Percentiles rank a stretch among this genome's conserved stretches.
phyloP scores from a whole-genome alignment of 2,329 filamentous ascomycete species.

The Pseudopithomyces maydicus region DNA sequence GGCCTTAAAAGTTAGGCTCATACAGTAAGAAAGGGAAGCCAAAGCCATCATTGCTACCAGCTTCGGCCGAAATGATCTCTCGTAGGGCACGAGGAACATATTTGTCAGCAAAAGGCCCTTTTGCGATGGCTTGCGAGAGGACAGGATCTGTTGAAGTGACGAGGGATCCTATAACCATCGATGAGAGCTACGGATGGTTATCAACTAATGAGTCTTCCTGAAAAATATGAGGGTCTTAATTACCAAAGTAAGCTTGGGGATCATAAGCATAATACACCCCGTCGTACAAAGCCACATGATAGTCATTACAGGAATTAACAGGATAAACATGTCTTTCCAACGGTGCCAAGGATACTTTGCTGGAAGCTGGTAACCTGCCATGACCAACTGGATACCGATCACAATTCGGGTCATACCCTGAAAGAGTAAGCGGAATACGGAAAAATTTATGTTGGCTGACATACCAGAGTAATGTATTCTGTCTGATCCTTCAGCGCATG shows the following conservation, averaged over 20 bases:
- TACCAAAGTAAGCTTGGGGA: slow-evolving; percentile 37
- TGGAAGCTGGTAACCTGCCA: slow-evolving; percentile 66
- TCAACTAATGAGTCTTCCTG: slow-evolving; percentile 48
- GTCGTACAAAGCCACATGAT: too few relatives aligned
- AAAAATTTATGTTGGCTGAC: background rate
- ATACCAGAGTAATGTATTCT: slow-evolving; percentile 50
- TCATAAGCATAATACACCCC: too few relatives aligned
- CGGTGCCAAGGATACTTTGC: slow-evolving; percentile 58
- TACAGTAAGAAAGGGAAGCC: slow-evolving; percentile 63
- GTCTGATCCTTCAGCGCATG: slow-evolving; percentile 37
- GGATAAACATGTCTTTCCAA: slow-evolving; percentile 61
- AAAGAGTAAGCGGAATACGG: background rate
- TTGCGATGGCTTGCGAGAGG: slow-evolving; percentile 68
- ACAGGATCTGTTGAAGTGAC: slow-evolving; percentile 67
- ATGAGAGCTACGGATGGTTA: slow-evolving; percentile 54
- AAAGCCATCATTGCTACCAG: slow-evolving; percentile 67
- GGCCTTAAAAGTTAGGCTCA: too few relatives aligned
- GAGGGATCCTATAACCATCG: slow-evolving; percentile 64
- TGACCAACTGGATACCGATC: slow-evolving; percentile 67
- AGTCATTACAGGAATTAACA: slow-evolving; percentile 62
- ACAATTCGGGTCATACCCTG: slow-evolving; percentile 62
- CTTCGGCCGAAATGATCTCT: slow-evolving; percentile 67
- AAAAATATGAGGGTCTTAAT: slow-evolving; percentile 17
- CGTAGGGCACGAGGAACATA: slow-evolving; percentile 62
- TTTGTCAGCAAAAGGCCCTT: slow-evolving; percentile 65